Conservation (phyloP, 177 flowering plant species). For the Vitis hybrid region DNA sequence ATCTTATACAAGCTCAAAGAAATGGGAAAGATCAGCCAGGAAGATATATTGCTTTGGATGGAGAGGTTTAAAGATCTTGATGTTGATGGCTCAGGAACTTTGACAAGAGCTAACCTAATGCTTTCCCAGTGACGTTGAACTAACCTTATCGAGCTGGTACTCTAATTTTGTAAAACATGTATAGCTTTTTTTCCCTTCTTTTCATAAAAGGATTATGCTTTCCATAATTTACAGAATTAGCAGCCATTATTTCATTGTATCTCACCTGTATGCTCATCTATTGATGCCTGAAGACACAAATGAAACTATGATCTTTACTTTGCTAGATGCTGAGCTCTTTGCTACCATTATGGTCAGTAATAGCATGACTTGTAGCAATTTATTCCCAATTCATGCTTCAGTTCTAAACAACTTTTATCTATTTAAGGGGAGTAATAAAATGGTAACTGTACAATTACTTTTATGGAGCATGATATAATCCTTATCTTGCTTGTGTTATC, state of each 20-base stretch:
- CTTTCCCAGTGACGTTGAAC: not conserved
- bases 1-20: slow-evolving; percentile 47
- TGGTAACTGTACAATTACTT: no score
- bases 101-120: slow-evolving; percentile 34
- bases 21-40: slow-evolving; percentile 49
- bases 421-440: no score
- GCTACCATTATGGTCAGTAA: no score
- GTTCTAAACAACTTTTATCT: no score
- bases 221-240: not conserved
- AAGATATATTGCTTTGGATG: slow-evolving; percentile 34
- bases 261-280: not conserved
- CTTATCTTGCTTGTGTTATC: no score
- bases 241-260: not conserved
- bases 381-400: no score
- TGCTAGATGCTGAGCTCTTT: no score
- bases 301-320: not conserved
- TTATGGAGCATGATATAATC: no score
- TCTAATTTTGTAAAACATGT: not conserved
- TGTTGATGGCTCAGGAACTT: slow-evolving; percentile 46
- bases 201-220: not conserved
- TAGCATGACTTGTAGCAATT: no score
- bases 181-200: not conserved
- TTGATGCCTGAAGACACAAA: not conserved
- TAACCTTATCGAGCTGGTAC: not conserved
- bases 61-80: slow-evolving; percentile 39